phyloP scores from a whole-genome alignment of 768 basidiomycete genomes.

The Suillus variegatus region DNA sequence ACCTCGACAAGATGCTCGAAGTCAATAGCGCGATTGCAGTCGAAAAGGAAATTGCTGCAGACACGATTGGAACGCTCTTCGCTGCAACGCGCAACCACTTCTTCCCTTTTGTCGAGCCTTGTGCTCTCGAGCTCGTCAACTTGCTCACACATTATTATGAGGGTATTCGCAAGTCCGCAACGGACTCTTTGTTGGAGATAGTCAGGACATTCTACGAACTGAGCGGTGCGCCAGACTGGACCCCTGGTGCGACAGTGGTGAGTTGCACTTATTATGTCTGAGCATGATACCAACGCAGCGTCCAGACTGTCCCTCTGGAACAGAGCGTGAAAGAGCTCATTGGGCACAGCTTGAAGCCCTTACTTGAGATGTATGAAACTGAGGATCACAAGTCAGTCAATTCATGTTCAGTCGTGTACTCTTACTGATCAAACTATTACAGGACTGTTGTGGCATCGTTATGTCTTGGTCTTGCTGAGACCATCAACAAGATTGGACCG shows the following conservation, averaged over 20 bases:
- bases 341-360: conserved; percentile 66
- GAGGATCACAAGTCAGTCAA: conserved; percentile 94
- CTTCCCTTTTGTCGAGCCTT: conserved; percentile 87
- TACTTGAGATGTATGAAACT: conserved; percentile 87
- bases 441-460: conserved; percentile 88
- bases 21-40: conserved; percentile 96
- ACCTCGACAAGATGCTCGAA: conserved; percentile 85
- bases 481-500: conserved; percentile 89
- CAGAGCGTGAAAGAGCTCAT: conserved; percentile 78
- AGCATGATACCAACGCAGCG: conserved; percentile 12
- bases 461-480: conserved; percentile 88
- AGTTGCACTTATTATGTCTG: conserved; percentile 27
- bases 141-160: conserved; percentile 94
- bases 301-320: conserved; percentile 52
- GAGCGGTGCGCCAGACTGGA: conserved; percentile 81
- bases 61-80: conserved; percentile 92
- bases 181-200: conserved; percentile 85
- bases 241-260: conserved; percentile 67
- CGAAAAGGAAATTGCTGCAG: conserved; percentile 98
- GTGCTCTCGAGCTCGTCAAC: conserved; percentile 73
- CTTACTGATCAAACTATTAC: conserved; percentile 14
- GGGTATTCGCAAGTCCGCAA: conserved; percentile 93
- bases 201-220: conserved; percentile 91
- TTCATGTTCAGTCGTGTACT: conserved; percentile 9
- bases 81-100: conserved; percentile 78